Evolutionary conservation across 2,329 filamentous ascomycete species (phyloP), one percentile per base, ranked within the genome.

Genomic region (Cladosporium cucumerinum): DNA sequence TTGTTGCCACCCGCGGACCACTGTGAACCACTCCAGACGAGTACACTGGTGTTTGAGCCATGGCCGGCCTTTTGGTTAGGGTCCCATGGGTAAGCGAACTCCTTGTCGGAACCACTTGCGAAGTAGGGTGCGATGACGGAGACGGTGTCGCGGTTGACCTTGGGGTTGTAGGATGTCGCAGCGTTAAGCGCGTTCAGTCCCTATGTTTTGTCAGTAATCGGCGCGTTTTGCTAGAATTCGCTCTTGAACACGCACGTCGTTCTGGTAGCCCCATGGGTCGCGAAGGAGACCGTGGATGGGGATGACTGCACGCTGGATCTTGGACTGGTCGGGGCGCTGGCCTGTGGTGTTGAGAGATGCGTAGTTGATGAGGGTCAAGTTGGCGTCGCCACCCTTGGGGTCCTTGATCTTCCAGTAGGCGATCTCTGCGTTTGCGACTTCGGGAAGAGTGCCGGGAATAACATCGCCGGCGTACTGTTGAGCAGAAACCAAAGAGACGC

Each of bases 391-490:
- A 26, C 66, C 68, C 11, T 63, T 66, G 4, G 66, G 61, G 48
- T 74, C 72, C 36, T 69, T 71, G 65, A 77, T 73, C 60, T 72
- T 74, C 69, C 73, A 77, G 69, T 71, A 77, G n/a, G 71, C 67
- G 43, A 72, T 63, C 49, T 72, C 71, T 16, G 67, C 63, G 32
- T 70, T 68, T 16, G 55, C 46, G 26, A 72, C 60, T 7, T 49
- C 61, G 5, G 71, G 70, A 16, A 72, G 66, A 26, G 52, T 58
- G n/a, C 66, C 69, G 32, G 65, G 66, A 60, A 73, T 72, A 21
- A 61, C 43, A 39, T 72, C 68, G 39, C 72, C 71, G 4, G 64
- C 67, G 52, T 71, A 72, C 54, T 73, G 72, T 57, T 73, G 71
- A 11, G 69, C 71, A 28, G 55, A 52, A 25, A 34, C 51, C 26